Base-by-base conservation (phyloP, 1,284 basidiomycete species). In the Ceratobasidium sp. region DNA sequence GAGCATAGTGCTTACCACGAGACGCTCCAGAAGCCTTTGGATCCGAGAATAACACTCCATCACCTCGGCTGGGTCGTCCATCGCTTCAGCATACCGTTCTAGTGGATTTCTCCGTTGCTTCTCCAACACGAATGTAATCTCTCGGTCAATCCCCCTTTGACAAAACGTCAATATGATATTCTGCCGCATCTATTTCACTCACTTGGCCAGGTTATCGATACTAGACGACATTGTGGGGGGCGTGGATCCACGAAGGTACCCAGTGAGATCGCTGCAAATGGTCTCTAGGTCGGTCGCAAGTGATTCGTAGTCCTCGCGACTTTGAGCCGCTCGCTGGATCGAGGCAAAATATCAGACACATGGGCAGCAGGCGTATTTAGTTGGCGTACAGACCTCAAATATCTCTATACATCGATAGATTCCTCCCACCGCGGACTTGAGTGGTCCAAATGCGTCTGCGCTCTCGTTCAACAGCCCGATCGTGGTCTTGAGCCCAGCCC, bases 201-300 rank as follows among this genome's bases (percentile, higher is more conserved):
- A 69, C 65, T 44, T 15, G 50, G 48, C 29, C 29, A 69, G 9
- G 19, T 24, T 56, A 3, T 3, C 29, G 7, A 69, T 56, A 15
- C 31, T 45, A 27, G 2, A 5, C 2, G 65, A 56, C 41, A 69
- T 69, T 36, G 31, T 45, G 17, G 65, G 50, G 3, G 65, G 65
- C 15, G 33, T 19, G n/a, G 50, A 36, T 15, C 33, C 33, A 15
- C 22, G 11, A 22, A 69, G 45, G 15, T 56, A 51, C 8, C 19
- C 33, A 29, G 14, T 31, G 15, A 67, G 50, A 19, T 53, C 53
- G 33, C 14, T 44, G 51, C 54, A 69, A 17, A 69, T 22, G 22
- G 36, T 24, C 22, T 56, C 65, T 14, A 69, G 51, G 8, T 54
- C 41, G 29, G n/a, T 24, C 36, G 44, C 44, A 7, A 69, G n/a